Evolutionary conservation across 2,329 filamentous ascomycete species (phyloP), one percentile per base, ranked within the genome.

Genomic region (Colletotrichum sp.): DNA sequence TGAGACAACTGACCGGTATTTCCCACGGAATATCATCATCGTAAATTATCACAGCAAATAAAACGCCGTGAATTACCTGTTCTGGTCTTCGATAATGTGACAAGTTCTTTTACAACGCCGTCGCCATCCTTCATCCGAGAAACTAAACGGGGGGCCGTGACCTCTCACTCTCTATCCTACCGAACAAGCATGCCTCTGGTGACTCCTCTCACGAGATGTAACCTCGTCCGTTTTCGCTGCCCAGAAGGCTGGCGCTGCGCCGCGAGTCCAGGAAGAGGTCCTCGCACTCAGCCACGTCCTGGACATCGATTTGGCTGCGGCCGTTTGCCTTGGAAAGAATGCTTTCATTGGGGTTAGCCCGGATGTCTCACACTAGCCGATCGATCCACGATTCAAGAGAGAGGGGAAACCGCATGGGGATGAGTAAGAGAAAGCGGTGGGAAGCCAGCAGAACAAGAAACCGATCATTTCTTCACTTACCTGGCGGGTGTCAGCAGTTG

Each of bases 261-360:
- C 93, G 92, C 66, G 94, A 94, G 84, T 97, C 95, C 79, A 96
- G 91, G 88, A 97, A 96, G 66, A 97, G 87, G 81, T 95, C 94
- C 83, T 96, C 94, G 83, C 94, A 96, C 86, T 97, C 95, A 18
- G 90, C 91, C 78, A 97, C 92, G 84, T 96, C 95, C 81, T 92
- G 90, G 72, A 94, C 87, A 81, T 96, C 94, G 81, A 96, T 96
- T 82, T 95, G 93, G 77, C 89, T 90, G 81, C 93, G 92, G 75
- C 94, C 94, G 83, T 94, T 95, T 82, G 97, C 95, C 83, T 95
- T 94, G 75, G 96, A 95, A 81, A 98, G 90, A 85, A 98, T 98
- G 85, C 94, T 93, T 78, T 82, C 77, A 79, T 83, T 80, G 81
- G 73, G 79, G 75, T 79, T 80, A 76, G 81, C 83, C 78, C 48